Conservation (phyloP, 73 alveolate genomes). For the Loxodes magnus region DNA sequence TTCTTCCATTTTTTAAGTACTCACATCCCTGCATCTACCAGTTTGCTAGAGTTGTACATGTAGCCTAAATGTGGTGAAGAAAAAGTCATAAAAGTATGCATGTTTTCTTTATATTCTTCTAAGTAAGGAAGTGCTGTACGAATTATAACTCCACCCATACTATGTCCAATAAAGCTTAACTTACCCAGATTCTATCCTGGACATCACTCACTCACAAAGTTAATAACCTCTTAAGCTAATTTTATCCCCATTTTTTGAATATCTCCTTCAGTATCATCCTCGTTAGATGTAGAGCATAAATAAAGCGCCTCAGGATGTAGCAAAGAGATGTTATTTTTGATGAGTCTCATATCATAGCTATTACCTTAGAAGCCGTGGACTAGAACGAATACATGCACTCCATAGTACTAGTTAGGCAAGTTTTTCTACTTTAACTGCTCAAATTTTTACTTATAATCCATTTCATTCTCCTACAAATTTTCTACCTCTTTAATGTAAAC, state of each 20-base stretch:
- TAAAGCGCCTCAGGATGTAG: constrained; percentile 84
- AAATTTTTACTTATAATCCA: constrained; percentile 31
- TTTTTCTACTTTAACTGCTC: constrained; percentile 73
- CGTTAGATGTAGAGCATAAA: constrained; percentile 68
- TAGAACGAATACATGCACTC: constrained; percentile 66
- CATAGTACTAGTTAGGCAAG: constrained; percentile 49
- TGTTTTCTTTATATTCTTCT: constrained; percentile 70
- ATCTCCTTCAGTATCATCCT: constrained; percentile 89
- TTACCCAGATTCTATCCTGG: constrained; percentile 70
- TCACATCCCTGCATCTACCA: constrained; percentile 90
- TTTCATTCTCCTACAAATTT: constrained; percentile 22
- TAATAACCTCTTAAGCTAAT: constrained; percentile 75
- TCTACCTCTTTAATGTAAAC: constrained; percentile 31
- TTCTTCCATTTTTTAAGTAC: constrained; percentile 88
- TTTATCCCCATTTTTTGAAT: constrained; percentile 84
- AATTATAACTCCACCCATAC: constrained; percentile 96
- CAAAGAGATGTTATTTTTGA: constrained; percentile 73
- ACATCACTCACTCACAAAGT: constrained; percentile 49
- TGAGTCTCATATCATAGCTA: constrained; percentile 75
- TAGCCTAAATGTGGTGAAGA: constrained; percentile 97
- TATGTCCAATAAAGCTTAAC: constrained; percentile 95
- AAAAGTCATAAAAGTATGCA: constrained; percentile 77
- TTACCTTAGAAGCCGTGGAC: constrained; percentile 96
- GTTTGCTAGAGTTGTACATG: constrained; percentile 42
- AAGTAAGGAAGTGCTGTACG: constrained; percentile 60